Conservation (phyloP, 257 asterid species). For the Jasminum sambac region DNA sequence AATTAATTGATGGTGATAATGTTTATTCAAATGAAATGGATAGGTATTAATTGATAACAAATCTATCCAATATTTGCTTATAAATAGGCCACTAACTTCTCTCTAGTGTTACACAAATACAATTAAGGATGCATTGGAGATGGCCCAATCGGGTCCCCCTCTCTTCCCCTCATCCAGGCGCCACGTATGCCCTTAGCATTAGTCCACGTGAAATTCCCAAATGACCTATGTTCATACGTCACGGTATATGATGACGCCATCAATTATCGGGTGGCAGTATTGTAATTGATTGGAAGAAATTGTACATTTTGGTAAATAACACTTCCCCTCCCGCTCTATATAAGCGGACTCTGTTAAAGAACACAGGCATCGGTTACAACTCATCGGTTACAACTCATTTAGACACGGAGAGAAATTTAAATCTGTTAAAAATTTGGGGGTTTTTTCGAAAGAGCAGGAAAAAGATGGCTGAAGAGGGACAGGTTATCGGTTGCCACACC, state of each 20-base stretch:
- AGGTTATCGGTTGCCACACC: slow-evolving; percentile 66
- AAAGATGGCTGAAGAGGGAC: slow-evolving; percentile 70
- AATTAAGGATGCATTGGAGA: no score
- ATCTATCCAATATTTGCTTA: no score
- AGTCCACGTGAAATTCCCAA: background rate
- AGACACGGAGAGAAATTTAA: no score
- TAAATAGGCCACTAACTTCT: no score
- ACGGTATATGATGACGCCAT: slow-evolving; percentile 5
- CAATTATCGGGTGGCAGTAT: slow-evolving; percentile 16
- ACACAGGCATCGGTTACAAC: slow-evolving; percentile 17
- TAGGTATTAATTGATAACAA: no score
- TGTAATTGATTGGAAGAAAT: slow-evolving; percentile 4
- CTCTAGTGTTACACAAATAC: no score
- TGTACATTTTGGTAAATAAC: slow-evolving; percentile 13
- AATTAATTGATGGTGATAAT: no score
- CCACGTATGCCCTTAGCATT: slow-evolving; percentile 1
- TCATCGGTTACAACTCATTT: background rate
- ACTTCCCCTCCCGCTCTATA: slow-evolving; percentile 18
- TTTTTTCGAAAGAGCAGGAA: background rate
- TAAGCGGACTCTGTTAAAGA: slow-evolving; percentile 6
- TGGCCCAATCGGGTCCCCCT: no score
- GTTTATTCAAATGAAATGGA: no score
- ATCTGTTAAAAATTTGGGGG: background rate
- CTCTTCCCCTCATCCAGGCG: no score
- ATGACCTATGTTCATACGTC: background rate